Evolutionary conservation across 768 basidiomycete genomes (phyloP), one percentile per base, ranked within the genome.

Genomic region (Russula griseocarnosa): DNA sequence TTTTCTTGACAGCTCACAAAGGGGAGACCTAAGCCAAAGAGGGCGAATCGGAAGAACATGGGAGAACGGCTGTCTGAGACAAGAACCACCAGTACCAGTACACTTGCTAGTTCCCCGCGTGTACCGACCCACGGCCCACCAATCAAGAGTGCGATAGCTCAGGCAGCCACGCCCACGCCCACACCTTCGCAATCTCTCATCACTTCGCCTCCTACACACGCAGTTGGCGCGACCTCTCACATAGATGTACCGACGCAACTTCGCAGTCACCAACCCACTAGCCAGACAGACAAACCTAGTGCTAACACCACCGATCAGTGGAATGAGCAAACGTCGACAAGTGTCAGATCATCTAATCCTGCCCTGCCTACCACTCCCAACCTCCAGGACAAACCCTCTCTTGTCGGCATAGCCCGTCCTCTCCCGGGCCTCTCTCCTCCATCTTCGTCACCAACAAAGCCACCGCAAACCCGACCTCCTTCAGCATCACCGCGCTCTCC

Each of bases 1-100:
- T 65, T 62, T 63, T 61, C 71, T 44, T 67, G 28, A 72, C 73
- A 92, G 90, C 88, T 86, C 55, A 90, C 90, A 24, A 89, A 84
- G 77, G 84, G 83, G 60, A 81, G 88, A 72, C 86, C 84, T 53
- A 85, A 81, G 75, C 63, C 58, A 13, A 58, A 67, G 46, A 60
- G 51, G n/a, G 64, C 32, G n/a, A 70, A 34, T 56, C 36, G 64
- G 30, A 58, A 58, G 32, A 55, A 53, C 36, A 24, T 20, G 20
- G 51, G 55, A 26, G 51, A 36, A 47, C 30, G 30, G 42, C 18
- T 40, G 28, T 26, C 40, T 42, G 38, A 60, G 32, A 51, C 26
- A 30, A 55, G 47, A n/a, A 24, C 9, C 24, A 42, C 44, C 8
- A 55, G 32, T 18, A 42, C 44, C 8, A 55, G 32, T 18, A 2